Percentiles rank a stretch among this genome's conserved stretches.
phyloP scores from a whole-genome alignment of 164 flowering plant species.

The Berberis vulgaris region DNA sequence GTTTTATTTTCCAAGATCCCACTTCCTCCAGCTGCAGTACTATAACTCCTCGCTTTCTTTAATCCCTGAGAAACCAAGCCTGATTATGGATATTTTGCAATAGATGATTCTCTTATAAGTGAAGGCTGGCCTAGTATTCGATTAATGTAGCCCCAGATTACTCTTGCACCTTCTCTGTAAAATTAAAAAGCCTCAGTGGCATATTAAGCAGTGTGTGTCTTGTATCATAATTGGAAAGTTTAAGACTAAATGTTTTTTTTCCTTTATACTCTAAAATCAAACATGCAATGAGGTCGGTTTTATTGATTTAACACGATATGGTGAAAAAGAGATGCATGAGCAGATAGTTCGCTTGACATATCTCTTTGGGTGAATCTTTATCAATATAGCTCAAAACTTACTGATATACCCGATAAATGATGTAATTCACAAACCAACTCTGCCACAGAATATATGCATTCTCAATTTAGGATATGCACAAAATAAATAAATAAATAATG shows the following conservation, averaged over 20 bases:
- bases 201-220: neutral
- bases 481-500: too few relatives aligned
- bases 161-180: constrained; percentile 92
- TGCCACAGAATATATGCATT: too few relatives aligned
- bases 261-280: neutral
- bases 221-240: too few relatives aligned
- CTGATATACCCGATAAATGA: too few relatives aligned
- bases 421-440: too few relatives aligned
- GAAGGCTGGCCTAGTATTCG: constrained; percentile 96
- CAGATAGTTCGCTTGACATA: too few relatives aligned
- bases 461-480: too few relatives aligned
- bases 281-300: neutral
- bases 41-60: constrained; percentile 24
- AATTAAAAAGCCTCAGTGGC: constrained; percentile 5
- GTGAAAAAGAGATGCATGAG: too few relatives aligned
- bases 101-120: constrained; percentile 85
- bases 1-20: constrained; percentile 22
- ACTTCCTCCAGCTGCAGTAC: constrained; percentile 29
- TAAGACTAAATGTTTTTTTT: neutral
- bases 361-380: too few relatives aligned
- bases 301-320: too few relatives aligned
- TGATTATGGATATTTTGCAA: constrained; percentile 67
- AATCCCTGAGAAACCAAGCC: constrained; percentile 37
- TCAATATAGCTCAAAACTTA: too few relatives aligned
- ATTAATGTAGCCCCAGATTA: constrained; percentile 89